Conservation (phyloP, 2,329 filamentous ascomycete species). For the Colletotrichum sp. region DNA sequence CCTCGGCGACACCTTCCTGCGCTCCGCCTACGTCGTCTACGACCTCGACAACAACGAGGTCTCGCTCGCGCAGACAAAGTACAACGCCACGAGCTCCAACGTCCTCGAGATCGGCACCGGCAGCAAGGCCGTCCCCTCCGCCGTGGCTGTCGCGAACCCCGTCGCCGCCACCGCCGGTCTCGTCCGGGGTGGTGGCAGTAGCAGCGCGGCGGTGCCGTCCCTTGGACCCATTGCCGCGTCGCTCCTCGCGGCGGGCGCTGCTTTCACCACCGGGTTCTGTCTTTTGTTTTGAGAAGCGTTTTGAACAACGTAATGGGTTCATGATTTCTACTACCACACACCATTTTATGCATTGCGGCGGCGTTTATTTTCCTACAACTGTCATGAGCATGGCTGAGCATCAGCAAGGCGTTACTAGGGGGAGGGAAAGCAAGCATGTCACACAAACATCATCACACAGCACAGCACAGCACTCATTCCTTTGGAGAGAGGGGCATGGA, state of each 20-base stretch:
- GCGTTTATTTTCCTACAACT: neutral
- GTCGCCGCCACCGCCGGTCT: slow-evolving; percentile 54
- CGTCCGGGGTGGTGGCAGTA: neutral
- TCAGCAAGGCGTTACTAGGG: slow-evolving; percentile 12
- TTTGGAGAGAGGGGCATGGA: neutral
- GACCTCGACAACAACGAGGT: slow-evolving; percentile 76
- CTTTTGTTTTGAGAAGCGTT: neutral
- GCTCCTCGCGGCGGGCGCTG: neutral
- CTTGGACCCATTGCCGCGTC: slow-evolving; percentile 6
- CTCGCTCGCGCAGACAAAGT: slow-evolving; percentile 70
- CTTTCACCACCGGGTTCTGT: neutral
- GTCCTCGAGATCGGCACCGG: slow-evolving; percentile 62
- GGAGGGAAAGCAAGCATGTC: neutral
- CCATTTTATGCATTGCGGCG: slow-evolving; percentile 10
- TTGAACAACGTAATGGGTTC: neutral
- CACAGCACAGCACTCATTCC: neutral
- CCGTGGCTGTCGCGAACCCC: slow-evolving; percentile 52
- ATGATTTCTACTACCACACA: neutral
- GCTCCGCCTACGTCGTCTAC: slow-evolving; percentile 78
- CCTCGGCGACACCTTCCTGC: slow-evolving; percentile 76
- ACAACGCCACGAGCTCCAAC: slow-evolving; percentile 56
- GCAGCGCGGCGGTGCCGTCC: slow-evolving; percentile 2
- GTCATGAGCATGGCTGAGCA: neutral
- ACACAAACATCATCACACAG: neutral
- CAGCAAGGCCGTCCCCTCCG: slow-evolving; percentile 55